Percentiles rank a stretch among this genome's conserved stretches.
phyloP scores from a whole-genome alignment of 805 yeast species.

The Saccharomycopsis fermentans region DNA sequence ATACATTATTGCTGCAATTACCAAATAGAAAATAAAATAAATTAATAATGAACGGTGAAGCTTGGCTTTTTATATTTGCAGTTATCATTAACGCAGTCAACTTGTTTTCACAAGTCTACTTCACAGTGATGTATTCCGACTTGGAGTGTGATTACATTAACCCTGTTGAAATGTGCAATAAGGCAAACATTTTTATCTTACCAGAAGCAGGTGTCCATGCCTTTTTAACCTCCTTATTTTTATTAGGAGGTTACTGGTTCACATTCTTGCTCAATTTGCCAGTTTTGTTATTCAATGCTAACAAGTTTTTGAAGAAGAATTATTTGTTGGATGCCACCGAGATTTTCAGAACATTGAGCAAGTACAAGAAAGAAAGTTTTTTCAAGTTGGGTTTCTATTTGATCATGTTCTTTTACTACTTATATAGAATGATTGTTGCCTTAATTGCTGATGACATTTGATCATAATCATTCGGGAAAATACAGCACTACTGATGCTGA shows the following conservation, averaged over 20 bases:
- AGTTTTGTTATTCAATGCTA: constrained; percentile 70
- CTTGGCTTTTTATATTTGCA: constrained; percentile 59
- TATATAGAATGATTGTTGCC: constrained; percentile 93
- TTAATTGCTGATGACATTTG: constrained; percentile 58
- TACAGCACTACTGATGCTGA: too few relatives aligned
- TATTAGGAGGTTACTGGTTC: constrained; percentile 89
- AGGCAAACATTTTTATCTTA: constrained; percentile 75
- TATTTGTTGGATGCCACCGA: constrained; percentile 94
- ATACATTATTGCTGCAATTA: too few relatives aligned
- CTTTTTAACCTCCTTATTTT: constrained; percentile 54
- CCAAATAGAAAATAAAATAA: too few relatives aligned
- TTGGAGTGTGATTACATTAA: constrained; percentile 94
- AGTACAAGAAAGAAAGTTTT: constrained; percentile 88
- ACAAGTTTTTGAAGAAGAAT: constrained; percentile 68
- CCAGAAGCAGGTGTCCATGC: constrained; percentile 88
- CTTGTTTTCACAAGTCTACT: constrained; percentile 85
- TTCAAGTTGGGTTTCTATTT: constrained; percentile 85
- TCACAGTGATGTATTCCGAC: constrained; percentile 92
- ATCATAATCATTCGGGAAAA: background rate
- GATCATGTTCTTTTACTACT: constrained; percentile 86
- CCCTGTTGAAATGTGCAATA: constrained; percentile 92
- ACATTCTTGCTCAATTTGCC: constrained; percentile 78
- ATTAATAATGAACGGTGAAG: constrained; percentile 38
- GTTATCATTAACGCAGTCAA: constrained; percentile 79
- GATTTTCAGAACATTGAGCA: constrained; percentile 86